Base-by-base conservation (phyloP, 1,284 basidiomycete genomes). In the Ganoderma boninense region DNA sequence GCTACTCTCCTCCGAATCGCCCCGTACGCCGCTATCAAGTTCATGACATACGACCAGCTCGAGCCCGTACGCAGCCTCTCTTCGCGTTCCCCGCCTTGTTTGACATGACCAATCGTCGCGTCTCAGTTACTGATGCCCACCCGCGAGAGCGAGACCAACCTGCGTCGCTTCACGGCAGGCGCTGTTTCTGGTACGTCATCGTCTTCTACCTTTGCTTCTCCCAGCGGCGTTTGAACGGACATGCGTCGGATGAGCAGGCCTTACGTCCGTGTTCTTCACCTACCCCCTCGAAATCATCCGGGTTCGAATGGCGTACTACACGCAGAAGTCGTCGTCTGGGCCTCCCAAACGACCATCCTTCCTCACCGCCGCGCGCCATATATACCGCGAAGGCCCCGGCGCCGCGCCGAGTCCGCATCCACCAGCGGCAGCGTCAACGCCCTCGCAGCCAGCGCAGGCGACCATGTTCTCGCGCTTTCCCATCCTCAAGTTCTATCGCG, bases 21-120 rank as follows among this genome's bases (percentile, higher is more conserved):
- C 80, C 97, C 98, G 0, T 98, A 99, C 80, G 98, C 98, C 52
- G 96, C 94, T 64, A 95, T 99, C 82, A 99, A 98, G 83, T 99
- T 97, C 79, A 97, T 99, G 93, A 92, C 95, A 2, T 99, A 99
- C 80, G 97, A 99, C 82, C 92, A 94, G 80, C 84, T 94, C 67
- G 94, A 94, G 83, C 83, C 89, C 75, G 92, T 95, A 76, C 76
- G 89, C 81, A 43, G 14, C 10, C 29, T 23, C 26, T 42, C 60
- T n/a, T 16, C 52, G 46, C 64, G 20, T 42, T 4, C 32, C 16
- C 11, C 35, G 49, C 23, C 54, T 11, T 40, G 13, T 29, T 8
- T 4, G 38, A 43, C 52, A 18, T 57, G 8, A 42, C 42, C 16
- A 44, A 56, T 69, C 32, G 32, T 35, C 44, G 29, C 23, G 8